These are phyloP conservation scores for Andrographis paniculata DNA, from an alignment of 305 asterid species.

Conservation along the genomic window DNA sequence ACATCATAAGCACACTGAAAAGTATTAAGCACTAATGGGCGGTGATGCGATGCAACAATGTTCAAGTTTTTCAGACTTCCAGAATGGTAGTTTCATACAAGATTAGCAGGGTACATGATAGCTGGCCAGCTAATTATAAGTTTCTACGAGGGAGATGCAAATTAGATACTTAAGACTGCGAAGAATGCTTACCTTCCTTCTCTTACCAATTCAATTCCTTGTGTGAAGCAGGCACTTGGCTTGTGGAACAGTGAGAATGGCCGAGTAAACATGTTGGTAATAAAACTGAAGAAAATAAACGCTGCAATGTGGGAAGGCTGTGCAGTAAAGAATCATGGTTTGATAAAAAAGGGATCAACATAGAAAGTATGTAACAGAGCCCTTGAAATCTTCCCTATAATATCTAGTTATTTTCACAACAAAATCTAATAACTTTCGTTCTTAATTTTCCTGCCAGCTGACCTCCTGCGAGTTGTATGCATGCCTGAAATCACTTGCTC, in stretches of 20 bases:
- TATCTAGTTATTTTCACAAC: conserved; percentile 6
- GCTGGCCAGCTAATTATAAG: too few relatives aligned
- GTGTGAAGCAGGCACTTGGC: neutral
- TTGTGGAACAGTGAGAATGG: neutral
- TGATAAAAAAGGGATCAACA: neutral
- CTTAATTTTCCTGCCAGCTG: conserved; percentile 22
- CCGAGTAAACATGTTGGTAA: neutral
- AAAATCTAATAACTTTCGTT: conserved; percentile 19
- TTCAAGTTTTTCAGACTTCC: too few relatives aligned
- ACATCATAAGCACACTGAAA: too few relatives aligned
- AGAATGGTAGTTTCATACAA: too few relatives aligned
- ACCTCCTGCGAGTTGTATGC: conserved; percentile 24
- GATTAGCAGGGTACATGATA: too few relatives aligned
- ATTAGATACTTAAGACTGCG: neutral
- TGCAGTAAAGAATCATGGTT: neutral
- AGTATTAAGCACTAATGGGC: too few relatives aligned
- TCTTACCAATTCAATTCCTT: neutral
- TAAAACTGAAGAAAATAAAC: neutral
- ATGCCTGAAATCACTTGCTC: conserved; percentile 37
- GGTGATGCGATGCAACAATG: too few relatives aligned
- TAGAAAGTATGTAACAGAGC: neutral
- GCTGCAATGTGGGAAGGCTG: neutral
- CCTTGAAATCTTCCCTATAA: neutral
- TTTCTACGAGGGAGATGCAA: too few relatives aligned
- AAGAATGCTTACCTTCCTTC: neutral